A percentile compares a stretch with the other conserved stretches of the same genome.
Conservation (phyloP, 208 protist species). For the Paratrypanosoma confusum region DNA sequence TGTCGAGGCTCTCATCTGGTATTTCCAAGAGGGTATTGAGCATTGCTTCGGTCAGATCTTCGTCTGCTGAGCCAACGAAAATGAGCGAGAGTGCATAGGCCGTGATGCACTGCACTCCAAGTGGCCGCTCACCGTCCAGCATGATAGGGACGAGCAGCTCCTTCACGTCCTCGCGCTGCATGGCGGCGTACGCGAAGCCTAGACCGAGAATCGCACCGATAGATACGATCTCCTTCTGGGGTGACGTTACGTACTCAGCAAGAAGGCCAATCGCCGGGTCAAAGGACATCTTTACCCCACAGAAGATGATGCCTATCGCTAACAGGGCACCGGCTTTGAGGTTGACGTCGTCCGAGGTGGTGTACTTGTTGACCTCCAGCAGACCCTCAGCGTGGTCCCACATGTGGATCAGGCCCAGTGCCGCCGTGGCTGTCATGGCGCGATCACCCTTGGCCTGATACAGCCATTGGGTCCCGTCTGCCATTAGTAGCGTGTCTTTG, state of each 20-base stretch:
- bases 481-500: slow-evolving; percentile 95
- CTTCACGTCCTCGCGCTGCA: slow-evolving; percentile 87
- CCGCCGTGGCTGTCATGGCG: slow-evolving; percentile 93
- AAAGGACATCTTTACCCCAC: slow-evolving; percentile 79
- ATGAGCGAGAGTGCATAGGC: slow-evolving; percentile 95
- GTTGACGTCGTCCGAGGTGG: slow-evolving; percentile 91
- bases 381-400: slow-evolving; percentile 97
- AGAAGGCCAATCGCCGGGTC: slow-evolving; percentile 94
- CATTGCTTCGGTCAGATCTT: slow-evolving; percentile 91
- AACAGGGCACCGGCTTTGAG: slow-evolving; percentile 96
- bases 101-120: slow-evolving; percentile 91
- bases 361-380: slow-evolving; percentile 93
- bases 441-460: slow-evolving; percentile 96
- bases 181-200: slow-evolving; percentile 97
- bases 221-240: slow-evolving; percentile 54
- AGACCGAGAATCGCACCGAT: slow-evolving; percentile 92
- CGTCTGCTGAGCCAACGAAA: slow-evolving; percentile 93
- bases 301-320: slow-evolving; percentile 82
- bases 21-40: slow-evolving; percentile 89
- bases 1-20: slow-evolving; percentile 36
- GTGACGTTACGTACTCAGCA: slow-evolving; percentile 50
- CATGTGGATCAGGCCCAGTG: slow-evolving; percentile 94
- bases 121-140: slow-evolving; percentile 77
- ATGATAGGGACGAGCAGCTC: slow-evolving; percentile 92
- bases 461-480: slow-evolving; percentile 72